Conservation (phyloP, 306 rosid species). For the Fagus sylvatica region DNA sequence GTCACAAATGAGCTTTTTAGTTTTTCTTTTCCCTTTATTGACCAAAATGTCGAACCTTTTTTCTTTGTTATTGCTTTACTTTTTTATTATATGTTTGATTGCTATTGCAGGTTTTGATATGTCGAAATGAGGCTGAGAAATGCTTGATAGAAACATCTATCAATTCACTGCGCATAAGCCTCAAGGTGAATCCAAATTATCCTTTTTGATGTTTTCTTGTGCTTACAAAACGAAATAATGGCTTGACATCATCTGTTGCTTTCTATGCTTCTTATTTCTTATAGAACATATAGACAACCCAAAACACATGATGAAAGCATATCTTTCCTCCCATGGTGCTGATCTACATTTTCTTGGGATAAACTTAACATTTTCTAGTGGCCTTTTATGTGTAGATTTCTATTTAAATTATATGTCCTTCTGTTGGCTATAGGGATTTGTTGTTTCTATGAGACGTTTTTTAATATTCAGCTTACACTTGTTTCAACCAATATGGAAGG, state of each 20-base stretch:
- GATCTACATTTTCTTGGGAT: neutral
- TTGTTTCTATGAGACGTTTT: neutral
- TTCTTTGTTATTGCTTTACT: neutral
- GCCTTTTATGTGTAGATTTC: neutral
- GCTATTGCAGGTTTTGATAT: conserved; percentile 76
- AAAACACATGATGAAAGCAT: neutral
- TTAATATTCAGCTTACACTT: neutral
- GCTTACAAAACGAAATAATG: neutral
- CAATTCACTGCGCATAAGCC: conserved; percentile 90
- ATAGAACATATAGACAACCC: neutral
- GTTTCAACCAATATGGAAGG: neutral
- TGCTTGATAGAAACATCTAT: conserved; percentile 92
- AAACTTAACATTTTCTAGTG: neutral
- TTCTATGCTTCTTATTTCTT: neutral
- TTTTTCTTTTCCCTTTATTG: neutral
- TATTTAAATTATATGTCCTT: neutral
- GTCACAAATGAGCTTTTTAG: neutral
- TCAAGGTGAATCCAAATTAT: conserved; percentile 59
- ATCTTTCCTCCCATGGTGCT: neutral
- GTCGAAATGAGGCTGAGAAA: conserved; percentile 93
- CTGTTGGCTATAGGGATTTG: neutral
- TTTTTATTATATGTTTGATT: conserved; percentile 3
- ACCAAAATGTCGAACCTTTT: neutral
- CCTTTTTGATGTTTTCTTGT: conserved; percentile 1
- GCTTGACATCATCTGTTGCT: neutral